Conservation (phyloP, 2,329 filamentous ascomycete species). For the Arthroderma uncinatum region DNA sequence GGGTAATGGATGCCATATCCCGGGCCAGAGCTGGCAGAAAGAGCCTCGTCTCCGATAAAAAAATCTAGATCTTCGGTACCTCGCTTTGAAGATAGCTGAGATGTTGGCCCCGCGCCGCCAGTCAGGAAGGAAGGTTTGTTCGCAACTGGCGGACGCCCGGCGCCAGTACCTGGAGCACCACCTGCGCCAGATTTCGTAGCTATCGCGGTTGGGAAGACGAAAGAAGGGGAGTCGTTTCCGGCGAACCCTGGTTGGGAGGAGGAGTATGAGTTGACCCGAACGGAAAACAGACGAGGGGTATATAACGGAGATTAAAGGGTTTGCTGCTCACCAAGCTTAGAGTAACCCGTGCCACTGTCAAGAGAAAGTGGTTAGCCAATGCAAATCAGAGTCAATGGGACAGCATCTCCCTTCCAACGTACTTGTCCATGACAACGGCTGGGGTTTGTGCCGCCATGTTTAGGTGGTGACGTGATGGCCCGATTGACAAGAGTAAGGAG, state of each 20-base stretch:
- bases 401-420: constrained; percentile 37
- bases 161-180: constrained; percentile 62
- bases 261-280: constrained; percentile 26
- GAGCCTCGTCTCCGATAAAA: constrained; percentile 95
- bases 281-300: constrained; percentile 3
- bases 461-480: not conserved
- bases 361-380: constrained; percentile 30
- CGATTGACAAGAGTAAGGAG: not conserved
- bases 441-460: constrained; percentile 95
- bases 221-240: constrained; percentile 97
- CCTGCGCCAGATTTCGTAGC: constrained; percentile 72
- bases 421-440: constrained; percentile 99
- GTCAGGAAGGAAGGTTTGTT: constrained; percentile 95
- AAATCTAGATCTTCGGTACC: constrained; percentile 97
- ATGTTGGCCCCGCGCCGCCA: constrained; percentile 70
- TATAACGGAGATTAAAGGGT: constrained; percentile 7
- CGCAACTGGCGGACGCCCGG: constrained; percentile 76
- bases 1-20: constrained; percentile 96
- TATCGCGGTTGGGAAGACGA: constrained; percentile 98
- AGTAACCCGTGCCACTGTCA: constrained; percentile 92
- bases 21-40: constrained; percentile 70
- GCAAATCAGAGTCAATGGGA: constrained; percentile 15
- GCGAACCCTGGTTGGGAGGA: constrained; percentile 61
- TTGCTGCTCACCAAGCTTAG: constrained; percentile 71
- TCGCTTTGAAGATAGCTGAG: constrained; percentile 80